These are phyloP conservation scores for Beauveria australis DNA, from an alignment of 2,329 filamentous ascomycete genomes.

Conservation along the genomic window DNA sequence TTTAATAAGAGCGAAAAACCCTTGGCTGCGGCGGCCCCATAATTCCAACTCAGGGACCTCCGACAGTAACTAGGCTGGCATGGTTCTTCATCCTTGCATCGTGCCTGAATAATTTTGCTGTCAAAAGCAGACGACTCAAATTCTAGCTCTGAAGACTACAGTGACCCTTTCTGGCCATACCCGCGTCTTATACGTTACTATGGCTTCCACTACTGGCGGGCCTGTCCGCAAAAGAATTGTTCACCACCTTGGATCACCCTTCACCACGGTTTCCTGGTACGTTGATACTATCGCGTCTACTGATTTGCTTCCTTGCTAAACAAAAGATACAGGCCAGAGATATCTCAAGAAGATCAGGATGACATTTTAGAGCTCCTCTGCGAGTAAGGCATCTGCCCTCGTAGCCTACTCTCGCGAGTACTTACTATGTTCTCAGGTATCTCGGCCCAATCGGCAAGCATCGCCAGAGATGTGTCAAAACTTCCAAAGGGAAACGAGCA, in stretches of 20 bases:
- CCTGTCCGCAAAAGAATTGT: slow-evolving; percentile 45
- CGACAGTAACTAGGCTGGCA: no score
- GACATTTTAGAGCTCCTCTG: slow-evolving; percentile 59
- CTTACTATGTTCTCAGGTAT: slow-evolving; percentile 36
- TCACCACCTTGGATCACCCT: slow-evolving; percentile 59
- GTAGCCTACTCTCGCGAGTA: background rate
- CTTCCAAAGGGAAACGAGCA: slow-evolving; percentile 54
- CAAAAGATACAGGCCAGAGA: slow-evolving; percentile 44
- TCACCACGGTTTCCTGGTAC: slow-evolving; percentile 52
- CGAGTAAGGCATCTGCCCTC: slow-evolving; percentile 39
- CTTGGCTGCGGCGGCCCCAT: no score
- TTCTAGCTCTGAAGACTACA: background rate
- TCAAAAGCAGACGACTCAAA: background rate
- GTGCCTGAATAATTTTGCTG: background rate
- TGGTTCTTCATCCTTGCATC: no score
- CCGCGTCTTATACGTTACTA: slow-evolving; percentile 4
- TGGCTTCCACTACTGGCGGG: slow-evolving; percentile 19
- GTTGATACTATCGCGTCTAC: slow-evolving; percentile 10
- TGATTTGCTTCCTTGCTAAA: background rate
- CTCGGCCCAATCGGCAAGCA: slow-evolving; percentile 56
- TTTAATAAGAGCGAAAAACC: no score
- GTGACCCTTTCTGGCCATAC: background rate
- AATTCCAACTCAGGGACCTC: no score
- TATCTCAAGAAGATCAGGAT: slow-evolving; percentile 50
- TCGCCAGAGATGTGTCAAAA: slow-evolving; percentile 41